Conservation (phyloP, 164 flowering plant genomes). For the Amborella trichopoda region DNA sequence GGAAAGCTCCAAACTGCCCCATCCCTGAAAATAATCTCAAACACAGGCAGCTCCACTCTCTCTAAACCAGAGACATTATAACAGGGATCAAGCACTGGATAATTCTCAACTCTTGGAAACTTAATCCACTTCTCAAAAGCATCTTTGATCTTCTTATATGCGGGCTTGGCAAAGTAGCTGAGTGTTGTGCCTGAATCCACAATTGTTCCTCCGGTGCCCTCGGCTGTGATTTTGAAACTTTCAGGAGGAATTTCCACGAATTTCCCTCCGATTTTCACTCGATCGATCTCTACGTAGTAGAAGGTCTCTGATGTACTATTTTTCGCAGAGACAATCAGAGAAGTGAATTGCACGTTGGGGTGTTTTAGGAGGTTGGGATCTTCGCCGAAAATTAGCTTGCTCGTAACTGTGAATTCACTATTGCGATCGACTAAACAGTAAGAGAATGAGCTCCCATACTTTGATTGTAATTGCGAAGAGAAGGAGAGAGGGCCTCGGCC, state of each 20-base stretch:
- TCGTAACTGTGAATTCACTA: conserved; percentile 62
- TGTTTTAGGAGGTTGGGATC: conserved; percentile 38
- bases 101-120: conserved; percentile 38
- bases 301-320: conserved; percentile 71
- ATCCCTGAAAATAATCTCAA: conserved; percentile 55
- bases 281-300: conserved; percentile 62
- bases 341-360: conserved; percentile 65
- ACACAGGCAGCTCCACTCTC: conserved; percentile 53
- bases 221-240: conserved; percentile 42
- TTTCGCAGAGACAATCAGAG: conserved; percentile 38
- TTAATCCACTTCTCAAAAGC: conserved; percentile 56
- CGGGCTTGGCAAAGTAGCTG: conserved; percentile 78
- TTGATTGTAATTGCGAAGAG: conserved; percentile 64
- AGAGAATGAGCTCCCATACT: conserved; percentile 83
- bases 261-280: conserved; percentile 67
- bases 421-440: conserved; percentile 87
- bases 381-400: conserved; percentile 84
- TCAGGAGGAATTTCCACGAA: conserved; percentile 47
- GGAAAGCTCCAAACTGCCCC: conserved; percentile 93
- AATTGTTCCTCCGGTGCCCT: conserved; percentile 76
- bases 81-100: conserved; percentile 62
- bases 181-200: conserved; percentile 92
- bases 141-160: conserved; percentile 44
- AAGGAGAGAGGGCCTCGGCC: conserved; percentile 92
- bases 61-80: conserved; percentile 77